Evolutionary conservation across 1,139 yeast species (phyloP).

Genomic region (Suhomyces bribrorum): DNA sequence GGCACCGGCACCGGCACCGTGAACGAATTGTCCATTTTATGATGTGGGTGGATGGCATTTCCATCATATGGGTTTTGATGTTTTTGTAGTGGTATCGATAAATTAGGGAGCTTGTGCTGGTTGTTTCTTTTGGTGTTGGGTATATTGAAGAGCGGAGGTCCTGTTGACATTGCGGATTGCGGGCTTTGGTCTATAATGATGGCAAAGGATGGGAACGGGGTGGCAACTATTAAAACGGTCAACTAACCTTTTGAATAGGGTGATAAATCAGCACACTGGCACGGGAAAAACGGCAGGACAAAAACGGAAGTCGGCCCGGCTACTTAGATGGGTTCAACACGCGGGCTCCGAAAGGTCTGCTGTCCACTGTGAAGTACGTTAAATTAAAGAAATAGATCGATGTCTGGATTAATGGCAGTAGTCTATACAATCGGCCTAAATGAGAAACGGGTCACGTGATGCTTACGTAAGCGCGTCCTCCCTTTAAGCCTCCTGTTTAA

Average conservation of each 20-base stretch:
- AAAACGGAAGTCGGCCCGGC: too few relatives aligned
- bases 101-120: constrained; percentile 23
- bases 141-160: constrained; percentile 29
- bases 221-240: background rate
- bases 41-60: background rate
- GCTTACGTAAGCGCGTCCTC: too few relatives aligned
- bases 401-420: too few relatives aligned
- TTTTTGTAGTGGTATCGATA: constrained; percentile 29
- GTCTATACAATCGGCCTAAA: too few relatives aligned
- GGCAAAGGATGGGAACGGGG: constrained; percentile 11
- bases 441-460: too few relatives aligned
- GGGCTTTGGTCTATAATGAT: background rate
- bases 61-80: constrained; percentile 11
- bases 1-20: background rate
- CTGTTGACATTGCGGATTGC: constrained; percentile 7
- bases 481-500: too few relatives aligned
- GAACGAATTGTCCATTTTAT: background rate
- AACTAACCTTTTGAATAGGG: background rate
- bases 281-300: too few relatives aligned
- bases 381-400: too few relatives aligned
- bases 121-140: constrained; percentile 26
- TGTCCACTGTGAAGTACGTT: too few relatives aligned
- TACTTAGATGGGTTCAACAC: too few relatives aligned
- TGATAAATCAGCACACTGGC: too few relatives aligned
- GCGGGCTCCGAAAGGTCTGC: too few relatives aligned